Base-by-base conservation (phyloP, 1,284 basidiomycete species). In the Sanghuangporus baumii region DNA sequence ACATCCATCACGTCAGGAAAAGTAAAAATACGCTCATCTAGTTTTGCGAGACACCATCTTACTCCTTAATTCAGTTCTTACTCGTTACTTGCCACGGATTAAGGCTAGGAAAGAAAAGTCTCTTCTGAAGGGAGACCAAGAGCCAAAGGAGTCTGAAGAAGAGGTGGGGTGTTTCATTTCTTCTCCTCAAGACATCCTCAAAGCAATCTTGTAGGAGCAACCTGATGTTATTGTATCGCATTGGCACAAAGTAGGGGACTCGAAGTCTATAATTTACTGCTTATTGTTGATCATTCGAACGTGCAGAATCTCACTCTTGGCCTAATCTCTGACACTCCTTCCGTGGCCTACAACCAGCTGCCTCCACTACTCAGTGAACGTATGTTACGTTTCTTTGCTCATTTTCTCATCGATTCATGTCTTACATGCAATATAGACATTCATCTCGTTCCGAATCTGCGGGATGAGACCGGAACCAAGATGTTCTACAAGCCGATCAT, bases 91-190 rank as follows among this genome's bases (percentile, higher is more conserved):
- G 56, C 83, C 90, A 3, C 88, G 86, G 70, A 71, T 78, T 46
- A 93, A 89, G 71, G 74, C 84, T 18, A 82, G 93, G 41, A 94
- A 91, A 71, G 87, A 89, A 73, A 93, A 95, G 76, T 95, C 88
- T 65, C 82, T 98, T 11, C 78, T 98, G 26, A 75, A 78, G 52
- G 73, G 74, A 2, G 74, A 76, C 47, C 71, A 74, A 41, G 78
- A 73, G 34, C 72, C 74, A 16, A 76, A 76, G 11, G 80, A 81
- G 5, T 79, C 83, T 56, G 43, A 62, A 31, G 79, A 81, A 61
- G 76, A 78, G 65, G 80, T 69, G 18, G 20, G 43, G 20, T n/a
- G 5, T n/a, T n/a, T n/a, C 4, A 3, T n/a, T n/a, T 7, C 2
- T 8, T n/a, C 6, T 7, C n/a, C 20, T 46, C 16, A 7, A 16